Percentiles rank a stretch among this genome's conserved stretches.
phyloP scores from a whole-genome alignment of 305 asterid species.

The Fraxinus greggii region DNA sequence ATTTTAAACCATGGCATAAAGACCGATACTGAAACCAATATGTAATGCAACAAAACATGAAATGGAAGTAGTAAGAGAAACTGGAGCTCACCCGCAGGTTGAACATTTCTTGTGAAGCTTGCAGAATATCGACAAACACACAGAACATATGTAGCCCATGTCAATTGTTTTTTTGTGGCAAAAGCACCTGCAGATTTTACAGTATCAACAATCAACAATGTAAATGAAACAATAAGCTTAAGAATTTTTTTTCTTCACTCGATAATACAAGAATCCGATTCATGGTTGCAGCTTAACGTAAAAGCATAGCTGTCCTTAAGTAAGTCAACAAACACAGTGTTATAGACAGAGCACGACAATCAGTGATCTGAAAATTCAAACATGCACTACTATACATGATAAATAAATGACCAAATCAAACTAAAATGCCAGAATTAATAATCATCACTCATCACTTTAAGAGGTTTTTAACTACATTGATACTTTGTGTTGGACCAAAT shows the following conservation, averaged over 20 bases:
- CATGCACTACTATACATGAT: neutral
- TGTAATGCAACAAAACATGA: neutral
- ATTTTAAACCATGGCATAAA: neutral
- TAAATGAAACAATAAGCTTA: neutral
- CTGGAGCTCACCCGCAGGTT: conserved; percentile 78
- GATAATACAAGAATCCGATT: neutral
- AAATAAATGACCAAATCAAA: neutral
- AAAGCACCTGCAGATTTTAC: conserved; percentile 64
- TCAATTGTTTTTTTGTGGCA: conserved; percentile 91
- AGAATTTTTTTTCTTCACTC: neutral
- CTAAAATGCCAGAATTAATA: neutral
- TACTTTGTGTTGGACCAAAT: neutral
- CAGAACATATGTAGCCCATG: conserved; percentile 91
- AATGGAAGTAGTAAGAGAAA: neutral
- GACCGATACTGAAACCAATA: neutral
- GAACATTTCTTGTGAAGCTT: conserved; percentile 87
- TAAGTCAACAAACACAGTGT: neutral
- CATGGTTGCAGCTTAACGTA: neutral
- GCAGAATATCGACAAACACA: conserved; percentile 91
- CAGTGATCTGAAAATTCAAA: neutral
- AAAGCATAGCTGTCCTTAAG: neutral
- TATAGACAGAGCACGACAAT: neutral
- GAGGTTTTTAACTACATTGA: neutral
- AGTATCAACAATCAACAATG: neutral
- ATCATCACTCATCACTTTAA: neutral